phyloP scores from a whole-genome alignment of 2,329 filamentous ascomycete genomes.

The Trichoderma citrinoviride region DNA sequence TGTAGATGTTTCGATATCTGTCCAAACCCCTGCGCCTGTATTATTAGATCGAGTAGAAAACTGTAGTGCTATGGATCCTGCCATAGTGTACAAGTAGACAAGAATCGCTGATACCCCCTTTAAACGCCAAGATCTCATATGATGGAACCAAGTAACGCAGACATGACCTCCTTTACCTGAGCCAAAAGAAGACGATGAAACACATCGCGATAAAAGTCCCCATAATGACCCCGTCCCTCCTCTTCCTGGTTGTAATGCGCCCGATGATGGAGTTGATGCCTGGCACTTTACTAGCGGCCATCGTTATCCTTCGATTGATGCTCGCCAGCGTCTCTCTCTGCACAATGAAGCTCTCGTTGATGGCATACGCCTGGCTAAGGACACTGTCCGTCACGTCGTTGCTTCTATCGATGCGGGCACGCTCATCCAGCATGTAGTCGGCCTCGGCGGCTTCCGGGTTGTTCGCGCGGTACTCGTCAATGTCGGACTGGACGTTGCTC shows the following conservation, averaged over 20 bases:
- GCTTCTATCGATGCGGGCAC: slow-evolving; percentile 79
- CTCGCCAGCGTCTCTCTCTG: slow-evolving; percentile 85
- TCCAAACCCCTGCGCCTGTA: slow-evolving; percentile 21
- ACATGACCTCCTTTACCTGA: slow-evolving; percentile 50
- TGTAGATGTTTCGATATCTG: slow-evolving; percentile 22
- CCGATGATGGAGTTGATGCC: slow-evolving; percentile 90
- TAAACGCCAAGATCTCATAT: slow-evolving; percentile 34
- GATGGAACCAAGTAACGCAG: slow-evolving; percentile 20
- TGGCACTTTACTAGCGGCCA: slow-evolving; percentile 85
- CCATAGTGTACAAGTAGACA: slow-evolving; percentile 36
- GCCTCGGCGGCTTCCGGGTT: slow-evolving; percentile 83
- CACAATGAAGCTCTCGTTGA: slow-evolving; percentile 84
- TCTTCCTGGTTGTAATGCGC: slow-evolving; percentile 91
- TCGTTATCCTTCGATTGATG: slow-evolving; percentile 86
- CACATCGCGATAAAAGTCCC: slow-evolving; percentile 89
- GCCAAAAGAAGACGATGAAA: slow-evolving; percentile 80
- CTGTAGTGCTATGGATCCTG: slow-evolving; percentile 20
- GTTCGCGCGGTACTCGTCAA: slow-evolving; percentile 78
- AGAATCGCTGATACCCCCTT: slow-evolving; percentile 38
- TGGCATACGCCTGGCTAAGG: slow-evolving; percentile 91
- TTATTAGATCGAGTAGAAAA: slow-evolving; percentile 22
- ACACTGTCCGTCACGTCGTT: slow-evolving; percentile 88
- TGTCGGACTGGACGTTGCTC: slow-evolving; percentile 86
- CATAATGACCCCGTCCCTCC: slow-evolving; percentile 91
- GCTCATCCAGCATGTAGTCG: slow-evolving; percentile 96